Conservation (phyloP, 495 filamentous ascomycete genomes). For the Lichina pygmaea region DNA sequence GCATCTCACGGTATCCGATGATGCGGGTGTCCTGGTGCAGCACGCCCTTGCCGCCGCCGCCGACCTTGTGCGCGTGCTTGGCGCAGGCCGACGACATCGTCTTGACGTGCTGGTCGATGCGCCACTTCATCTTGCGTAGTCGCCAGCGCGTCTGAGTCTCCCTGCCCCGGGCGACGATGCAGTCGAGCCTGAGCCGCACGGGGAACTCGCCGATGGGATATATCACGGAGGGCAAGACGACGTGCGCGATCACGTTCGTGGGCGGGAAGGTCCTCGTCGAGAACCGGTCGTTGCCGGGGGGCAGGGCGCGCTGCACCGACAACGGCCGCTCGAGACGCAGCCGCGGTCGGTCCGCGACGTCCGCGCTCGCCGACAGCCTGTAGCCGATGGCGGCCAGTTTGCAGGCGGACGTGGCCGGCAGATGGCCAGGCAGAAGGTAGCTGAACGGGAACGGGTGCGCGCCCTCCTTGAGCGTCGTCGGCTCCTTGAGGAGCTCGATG, state of each 20-base stretch:
- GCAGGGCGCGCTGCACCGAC: conserved; percentile 47
- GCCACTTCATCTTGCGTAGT: conserved; percentile 74
- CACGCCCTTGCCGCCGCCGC: conserved; percentile 46
- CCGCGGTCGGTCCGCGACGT: conserved; percentile 27
- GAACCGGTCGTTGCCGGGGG: conserved; percentile 42
- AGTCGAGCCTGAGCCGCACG: conserved; percentile 52
- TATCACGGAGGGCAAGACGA: conserved; percentile 55
- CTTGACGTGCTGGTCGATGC: conserved; percentile 63
- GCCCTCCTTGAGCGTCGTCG: conserved; percentile 32
- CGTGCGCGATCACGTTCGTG: conserved; percentile 64
- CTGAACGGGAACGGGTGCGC: conserved; percentile 76
- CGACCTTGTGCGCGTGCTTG: conserved; percentile 47
- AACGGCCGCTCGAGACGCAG: conserved; percentile 37
- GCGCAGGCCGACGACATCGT: conserved; percentile 59
- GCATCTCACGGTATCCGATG: conserved; percentile 49
- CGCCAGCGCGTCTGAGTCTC: conserved; percentile 52
- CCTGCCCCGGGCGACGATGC: conserved; percentile 31
- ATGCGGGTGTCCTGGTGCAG: conserved; percentile 50
- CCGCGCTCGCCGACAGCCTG: conserved; percentile 44
- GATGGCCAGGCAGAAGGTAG: conserved; percentile 59
- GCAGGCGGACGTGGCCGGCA: conserved; percentile 59
- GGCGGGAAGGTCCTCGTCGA: conserved; percentile 88
- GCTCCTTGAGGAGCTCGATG: conserved; percentile 53
- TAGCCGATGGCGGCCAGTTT: conserved; percentile 52
- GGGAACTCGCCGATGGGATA: conserved; percentile 71